phyloP scores from a whole-genome alignment of 495 filamentous ascomycete genomes.

The Haplographium delicatum region DNA sequence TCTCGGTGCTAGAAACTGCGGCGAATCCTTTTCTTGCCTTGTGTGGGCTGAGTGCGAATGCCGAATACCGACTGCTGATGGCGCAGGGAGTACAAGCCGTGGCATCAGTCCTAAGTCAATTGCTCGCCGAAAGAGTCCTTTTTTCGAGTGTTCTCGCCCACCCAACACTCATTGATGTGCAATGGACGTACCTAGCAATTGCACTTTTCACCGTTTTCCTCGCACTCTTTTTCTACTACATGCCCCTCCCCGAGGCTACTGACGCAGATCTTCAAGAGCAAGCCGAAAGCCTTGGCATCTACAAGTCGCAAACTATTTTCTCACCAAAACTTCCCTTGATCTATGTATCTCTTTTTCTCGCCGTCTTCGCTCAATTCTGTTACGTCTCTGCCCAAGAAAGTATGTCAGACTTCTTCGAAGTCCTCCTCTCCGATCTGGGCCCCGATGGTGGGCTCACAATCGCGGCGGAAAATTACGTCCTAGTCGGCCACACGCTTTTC shows the following conservation, averaged over 20 bases:
- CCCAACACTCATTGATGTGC: constrained; percentile 52
- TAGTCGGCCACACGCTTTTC: constrained; percentile 43
- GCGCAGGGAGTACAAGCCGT: constrained; percentile 66
- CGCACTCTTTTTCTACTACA: constrained; percentile 54
- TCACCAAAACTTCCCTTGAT: constrained; percentile 39
- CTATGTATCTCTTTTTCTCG: constrained; percentile 46
- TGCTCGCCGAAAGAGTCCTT: constrained; percentile 64
- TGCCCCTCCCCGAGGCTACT: constrained; percentile 47
- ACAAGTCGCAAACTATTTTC: constrained; percentile 25
- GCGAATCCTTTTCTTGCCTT: constrained; percentile 65
- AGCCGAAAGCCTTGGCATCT: constrained; percentile 24
- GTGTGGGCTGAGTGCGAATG: constrained; percentile 43
- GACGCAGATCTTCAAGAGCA: constrained; percentile 45
- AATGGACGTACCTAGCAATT: constrained; percentile 73
- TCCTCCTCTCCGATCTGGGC: constrained; percentile 36
- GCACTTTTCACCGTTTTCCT: constrained; percentile 66
- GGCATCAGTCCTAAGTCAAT: constrained; percentile 58
- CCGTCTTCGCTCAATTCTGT: constrained; percentile 65
- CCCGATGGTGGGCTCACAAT: constrained; percentile 48
- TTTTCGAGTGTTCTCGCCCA: constrained; percentile 40
- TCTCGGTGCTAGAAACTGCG: constrained; percentile 60
- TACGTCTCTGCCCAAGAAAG: constrained; percentile 70
- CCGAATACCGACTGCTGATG: constrained; percentile 56
- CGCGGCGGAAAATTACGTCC: constrained; percentile 46
- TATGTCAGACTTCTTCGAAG: constrained; percentile 61